A percentile compares a stretch with the other conserved stretches of the same genome.
Evolutionary conservation across 2,329 filamentous ascomycete species (phyloP).

Genomic region (Hyphodiscus sp.): DNA sequence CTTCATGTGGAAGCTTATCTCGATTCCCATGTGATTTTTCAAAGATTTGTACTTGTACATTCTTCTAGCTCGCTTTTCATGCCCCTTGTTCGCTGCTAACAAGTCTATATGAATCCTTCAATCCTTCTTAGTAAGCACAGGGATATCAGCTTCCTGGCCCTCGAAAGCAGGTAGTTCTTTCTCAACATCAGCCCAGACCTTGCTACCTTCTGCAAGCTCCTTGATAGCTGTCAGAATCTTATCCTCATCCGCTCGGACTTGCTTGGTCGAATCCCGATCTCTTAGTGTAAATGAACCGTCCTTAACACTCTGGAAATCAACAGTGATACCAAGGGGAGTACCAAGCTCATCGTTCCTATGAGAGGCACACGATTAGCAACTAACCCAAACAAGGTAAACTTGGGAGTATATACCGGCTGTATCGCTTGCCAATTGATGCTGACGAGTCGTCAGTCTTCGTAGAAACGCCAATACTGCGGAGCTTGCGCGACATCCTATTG

Average conservation of each 20-base stretch:
- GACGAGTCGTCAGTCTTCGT: conserved; percentile 86
- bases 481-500: conserved; percentile 63
- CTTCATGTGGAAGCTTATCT: neutral
- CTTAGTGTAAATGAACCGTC: conserved; percentile 81
- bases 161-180: conserved; percentile 78
- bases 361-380: no score
- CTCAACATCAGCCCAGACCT: conserved; percentile 63
- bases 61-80: no score
- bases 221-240: conserved; percentile 69
- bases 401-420: conserved; percentile 49
- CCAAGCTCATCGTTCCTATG: conserved; percentile 79
- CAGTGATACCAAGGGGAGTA: conserved; percentile 86
- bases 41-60: neutral
- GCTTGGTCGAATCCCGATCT: conserved; percentile 84
- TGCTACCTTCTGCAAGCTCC: conserved; percentile 41
- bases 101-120: neutral
- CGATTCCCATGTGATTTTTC: neutral
- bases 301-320: conserved; percentile 92
- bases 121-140: conserved; percentile 9
- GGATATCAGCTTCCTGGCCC: conserved; percentile 52
- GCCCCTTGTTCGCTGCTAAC: neutral
- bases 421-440: conserved; percentile 90
- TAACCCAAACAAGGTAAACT: no score
- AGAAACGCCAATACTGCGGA: conserved; percentile 71
- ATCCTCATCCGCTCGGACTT: conserved; percentile 78